A percentile compares a stretch with the other conserved stretches of the same genome.
Evolutionary conservation across 257 asterid genomes (phyloP).

Genomic region (Fraxinus pennsylvanica): DNA sequence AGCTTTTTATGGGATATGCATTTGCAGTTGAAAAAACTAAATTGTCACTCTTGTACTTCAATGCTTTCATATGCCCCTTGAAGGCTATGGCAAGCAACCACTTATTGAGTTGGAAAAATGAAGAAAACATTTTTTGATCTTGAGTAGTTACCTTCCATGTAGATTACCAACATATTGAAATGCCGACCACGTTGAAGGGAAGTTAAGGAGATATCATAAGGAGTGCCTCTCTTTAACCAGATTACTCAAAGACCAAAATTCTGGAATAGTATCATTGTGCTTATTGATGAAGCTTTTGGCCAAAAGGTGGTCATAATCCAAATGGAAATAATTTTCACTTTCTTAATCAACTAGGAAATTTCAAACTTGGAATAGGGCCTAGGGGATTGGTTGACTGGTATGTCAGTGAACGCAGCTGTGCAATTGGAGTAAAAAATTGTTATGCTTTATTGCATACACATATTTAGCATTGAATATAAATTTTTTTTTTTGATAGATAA

Average conservation of each 20-base stretch:
- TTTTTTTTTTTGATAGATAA: too few species aligned
- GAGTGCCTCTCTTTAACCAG: background rate
- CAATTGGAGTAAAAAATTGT: background rate
- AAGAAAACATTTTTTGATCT: background rate
- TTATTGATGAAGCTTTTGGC: background rate
- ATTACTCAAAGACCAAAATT: background rate
- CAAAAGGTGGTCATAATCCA: background rate
- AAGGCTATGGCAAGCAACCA: background rate
- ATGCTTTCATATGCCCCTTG: background rate
- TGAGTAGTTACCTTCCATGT: background rate
- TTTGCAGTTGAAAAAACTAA: background rate
- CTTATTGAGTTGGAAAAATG: background rate
- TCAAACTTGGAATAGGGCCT: too few species aligned
- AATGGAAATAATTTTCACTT: background rate
- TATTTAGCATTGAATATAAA: too few species aligned
- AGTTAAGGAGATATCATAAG: background rate
- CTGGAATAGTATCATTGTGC: background rate
- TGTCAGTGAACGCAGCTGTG: background rate
- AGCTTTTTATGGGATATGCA: background rate
- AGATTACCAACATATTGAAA: background rate
- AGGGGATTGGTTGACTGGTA: background rate
- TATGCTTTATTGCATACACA: background rate
- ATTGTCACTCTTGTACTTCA: background rate
- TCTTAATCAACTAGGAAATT: too few species aligned
- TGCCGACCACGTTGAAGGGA: background rate